These are phyloP conservation scores for Syzygium syzygioides DNA, from an alignment of 441 rosid genomes.

Conservation along the genomic window DNA sequence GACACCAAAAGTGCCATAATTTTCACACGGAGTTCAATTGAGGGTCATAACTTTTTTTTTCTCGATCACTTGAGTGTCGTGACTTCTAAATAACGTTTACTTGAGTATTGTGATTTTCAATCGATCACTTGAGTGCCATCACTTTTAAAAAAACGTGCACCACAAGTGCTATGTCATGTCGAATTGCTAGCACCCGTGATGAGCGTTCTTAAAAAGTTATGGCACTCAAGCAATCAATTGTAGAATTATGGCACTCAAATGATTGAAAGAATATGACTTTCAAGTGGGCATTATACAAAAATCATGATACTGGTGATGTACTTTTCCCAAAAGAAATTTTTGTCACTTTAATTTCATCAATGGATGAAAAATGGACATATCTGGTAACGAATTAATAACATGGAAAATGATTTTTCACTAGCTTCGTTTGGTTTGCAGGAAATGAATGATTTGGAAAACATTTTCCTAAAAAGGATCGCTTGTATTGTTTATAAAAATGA, in stretches of 20 bases:
- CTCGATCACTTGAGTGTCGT: not conserved
- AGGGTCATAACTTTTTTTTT: not conserved
- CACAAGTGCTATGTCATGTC: not conserved
- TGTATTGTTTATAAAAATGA: not conserved
- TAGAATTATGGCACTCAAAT: not conserved
- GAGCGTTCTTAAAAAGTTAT: not conserved
- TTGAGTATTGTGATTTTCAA: not conserved
- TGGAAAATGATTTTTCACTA: not conserved
- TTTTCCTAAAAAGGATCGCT: rapidly evolving
- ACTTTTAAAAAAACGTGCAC: not conserved
- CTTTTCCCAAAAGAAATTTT: too few relatives aligned
- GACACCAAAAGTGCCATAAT: not conserved
- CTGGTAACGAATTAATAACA: not conserved
- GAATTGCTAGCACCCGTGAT: not conserved
- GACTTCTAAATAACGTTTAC: not conserved
- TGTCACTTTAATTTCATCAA: not conserved
- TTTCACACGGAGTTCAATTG: not conserved
- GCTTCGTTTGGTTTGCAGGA: rapidly evolving
- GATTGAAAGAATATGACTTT: not conserved
- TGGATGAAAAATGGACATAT: not conserved
- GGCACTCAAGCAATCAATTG: too few relatives aligned
- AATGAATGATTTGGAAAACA: not conserved
- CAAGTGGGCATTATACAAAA: not conserved
- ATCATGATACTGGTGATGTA: not conserved
- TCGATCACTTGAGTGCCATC: not conserved